Evolutionary conservation across 2,329 filamentous ascomycete species (phyloP).

Genomic region (Didymella arachidicola): DNA sequence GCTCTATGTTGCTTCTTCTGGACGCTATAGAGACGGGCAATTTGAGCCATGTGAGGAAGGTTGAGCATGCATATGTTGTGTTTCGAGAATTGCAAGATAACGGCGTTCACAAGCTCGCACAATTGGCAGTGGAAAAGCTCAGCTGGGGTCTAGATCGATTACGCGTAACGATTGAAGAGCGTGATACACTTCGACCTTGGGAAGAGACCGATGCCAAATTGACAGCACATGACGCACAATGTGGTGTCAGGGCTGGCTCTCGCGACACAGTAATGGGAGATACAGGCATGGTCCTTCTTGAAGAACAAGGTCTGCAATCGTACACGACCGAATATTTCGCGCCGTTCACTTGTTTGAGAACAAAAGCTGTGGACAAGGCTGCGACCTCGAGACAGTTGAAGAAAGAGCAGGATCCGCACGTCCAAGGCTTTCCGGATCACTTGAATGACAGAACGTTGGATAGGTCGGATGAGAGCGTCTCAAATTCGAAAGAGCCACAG

Average conservation of each 20-base stretch:
- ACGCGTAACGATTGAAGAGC: conserved; percentile 24
- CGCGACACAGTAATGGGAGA: conserved; percentile 56
- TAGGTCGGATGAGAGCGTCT: conserved; percentile 2
- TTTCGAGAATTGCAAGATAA: conserved; percentile 55
- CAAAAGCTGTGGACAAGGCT: conserved; percentile 19
- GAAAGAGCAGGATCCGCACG: conserved; percentile 23
- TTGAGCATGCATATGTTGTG: conserved; percentile 53
- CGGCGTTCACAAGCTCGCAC: conserved; percentile 56
- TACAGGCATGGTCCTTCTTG: conserved; percentile 58
- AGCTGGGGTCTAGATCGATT: conserved; percentile 42
- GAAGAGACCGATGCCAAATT: conserved; percentile 17
- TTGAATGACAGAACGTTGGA: conserved; percentile 17
- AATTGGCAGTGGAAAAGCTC: conserved; percentile 54
- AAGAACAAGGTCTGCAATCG: conserved; percentile 55
- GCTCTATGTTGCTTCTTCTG: conserved; percentile 58
- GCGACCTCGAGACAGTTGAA: conserved; percentile 12
- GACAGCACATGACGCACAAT: conserved; percentile 24
- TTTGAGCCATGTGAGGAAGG: conserved; percentile 41
- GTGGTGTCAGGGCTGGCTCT: conserved; percentile 22
- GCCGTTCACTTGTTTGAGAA: conserved; percentile 43
- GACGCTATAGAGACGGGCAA: conserved; percentile 55
- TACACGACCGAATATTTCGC: conserved; percentile 44
- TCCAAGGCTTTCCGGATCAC: conserved; percentile 23
- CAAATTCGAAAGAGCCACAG: conserved; percentile 26
- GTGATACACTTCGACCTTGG: conserved; percentile 12